Conservation (phyloP, 768 basidiomycete genomes). For the Boletellus ananiceps region DNA sequence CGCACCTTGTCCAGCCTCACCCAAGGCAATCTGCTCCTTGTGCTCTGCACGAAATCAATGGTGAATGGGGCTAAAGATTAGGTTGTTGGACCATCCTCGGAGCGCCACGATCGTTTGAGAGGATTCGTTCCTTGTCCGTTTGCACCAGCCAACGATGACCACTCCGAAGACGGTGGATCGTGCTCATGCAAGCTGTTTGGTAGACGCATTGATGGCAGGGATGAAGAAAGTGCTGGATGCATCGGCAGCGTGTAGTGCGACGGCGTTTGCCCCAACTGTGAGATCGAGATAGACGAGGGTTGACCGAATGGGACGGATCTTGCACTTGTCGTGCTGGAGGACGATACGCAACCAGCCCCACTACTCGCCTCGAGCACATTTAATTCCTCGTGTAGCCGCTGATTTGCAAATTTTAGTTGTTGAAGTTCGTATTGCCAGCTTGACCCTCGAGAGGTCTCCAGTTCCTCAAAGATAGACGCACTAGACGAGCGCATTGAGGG, state of each 20-base stretch:
- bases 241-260: constrained; percentile 4
- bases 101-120: constrained; percentile 27
- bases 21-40: background rate
- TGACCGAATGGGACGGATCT: background rate
- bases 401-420: constrained; percentile 71
- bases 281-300: background rate
- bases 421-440: constrained; percentile 95
- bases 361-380: constrained; percentile 32
- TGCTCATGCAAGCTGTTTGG: constrained; percentile 16
- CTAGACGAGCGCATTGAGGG: constrained; percentile 10
- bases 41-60: background rate
- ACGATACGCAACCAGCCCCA: background rate
- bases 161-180: constrained; percentile 18
- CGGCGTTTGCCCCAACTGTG: constrained; percentile 5
- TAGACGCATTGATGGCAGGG: constrained; percentile 1
- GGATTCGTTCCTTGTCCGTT: constrained; percentile 19
- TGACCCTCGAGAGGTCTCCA: constrained; percentile 60
- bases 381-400: constrained; percentile 58
- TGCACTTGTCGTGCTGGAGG: background rate
- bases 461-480: constrained; percentile 65
- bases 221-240: constrained; percentile 1
- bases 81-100: constrained; percentile 18
- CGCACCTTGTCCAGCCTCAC: background rate
- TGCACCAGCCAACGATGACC: constrained; percentile 29
- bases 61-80: constrained; percentile 1